Conservation (phyloP, 2,329 filamentous ascomycete species). For the Botryotinia convoluta region DNA sequence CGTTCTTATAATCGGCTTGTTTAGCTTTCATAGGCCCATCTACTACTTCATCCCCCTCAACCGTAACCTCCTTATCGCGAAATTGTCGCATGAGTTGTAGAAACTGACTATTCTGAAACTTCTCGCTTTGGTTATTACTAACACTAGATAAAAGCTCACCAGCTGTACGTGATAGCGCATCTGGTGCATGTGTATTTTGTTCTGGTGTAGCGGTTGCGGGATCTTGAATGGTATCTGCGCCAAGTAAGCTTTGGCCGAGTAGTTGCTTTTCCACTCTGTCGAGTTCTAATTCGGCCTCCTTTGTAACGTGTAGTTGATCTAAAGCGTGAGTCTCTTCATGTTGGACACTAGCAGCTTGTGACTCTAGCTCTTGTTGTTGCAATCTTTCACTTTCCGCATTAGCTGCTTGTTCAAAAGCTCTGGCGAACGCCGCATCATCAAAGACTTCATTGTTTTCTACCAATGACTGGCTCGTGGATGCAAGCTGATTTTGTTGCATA, state of each 20-base stretch:
- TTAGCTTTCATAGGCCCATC: neutral
- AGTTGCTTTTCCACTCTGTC: conserved; percentile 9
- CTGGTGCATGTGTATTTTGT: conserved; percentile 40
- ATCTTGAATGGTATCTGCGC: conserved; percentile 38
- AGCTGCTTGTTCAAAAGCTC: conserved; percentile 47
- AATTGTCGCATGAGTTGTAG: conserved; percentile 73
- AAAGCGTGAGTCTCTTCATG: conserved; percentile 17
- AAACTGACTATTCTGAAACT: conserved; percentile 78
- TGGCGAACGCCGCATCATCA: conserved; percentile 54
- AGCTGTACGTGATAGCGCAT: conserved; percentile 71
- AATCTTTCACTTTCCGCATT: conserved; percentile 25
- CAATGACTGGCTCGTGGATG: conserved; percentile 26
- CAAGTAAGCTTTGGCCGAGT: conserved; percentile 34
- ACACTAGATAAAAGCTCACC: conserved; percentile 68
- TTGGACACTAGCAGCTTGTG: conserved; percentile 20
- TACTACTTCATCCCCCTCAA: conserved; percentile 68
- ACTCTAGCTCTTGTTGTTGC: conserved; percentile 28
- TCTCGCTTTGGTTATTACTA: conserved; percentile 63
- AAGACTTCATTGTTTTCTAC: conserved; percentile 44
- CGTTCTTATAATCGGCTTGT: neutral
- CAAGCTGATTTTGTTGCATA: conserved; percentile 15
- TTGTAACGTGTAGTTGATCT: conserved; percentile 21
- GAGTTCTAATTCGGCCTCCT: conserved; percentile 4
- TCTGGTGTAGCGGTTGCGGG: conserved; percentile 35
- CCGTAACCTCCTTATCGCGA: conserved; percentile 66